Base-by-base conservation (phyloP, 768 basidiomycete genomes). In the Lentinula sp. region DNA sequence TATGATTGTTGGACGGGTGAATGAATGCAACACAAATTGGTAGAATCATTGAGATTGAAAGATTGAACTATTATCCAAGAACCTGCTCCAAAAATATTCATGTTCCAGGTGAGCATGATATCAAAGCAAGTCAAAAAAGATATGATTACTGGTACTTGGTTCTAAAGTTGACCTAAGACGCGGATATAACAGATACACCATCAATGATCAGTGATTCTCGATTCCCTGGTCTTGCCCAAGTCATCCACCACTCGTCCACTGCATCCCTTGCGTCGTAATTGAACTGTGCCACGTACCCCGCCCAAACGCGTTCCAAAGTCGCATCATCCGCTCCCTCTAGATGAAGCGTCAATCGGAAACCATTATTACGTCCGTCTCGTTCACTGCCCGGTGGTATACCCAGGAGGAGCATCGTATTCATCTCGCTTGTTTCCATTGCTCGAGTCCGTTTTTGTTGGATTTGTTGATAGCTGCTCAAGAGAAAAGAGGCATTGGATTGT, bases 331-430 rank as follows among this genome's bases (percentile, higher is more conserved):
- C 71, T 62, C 77, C 78, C 67, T 68, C 36, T 12, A 55, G 60
- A 53, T 23, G 50, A 51, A 36, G 63, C 62, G 56, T 58, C 33
- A 41, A 35, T 36, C 37, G 39, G 41, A 66, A 46, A 46, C 37
- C 66, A 62, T 51, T 32, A 58, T 84, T 80, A 32, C 83, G 73
- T 57, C 66, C 67, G 49, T 74, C 72, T 51, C 83, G 83, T 41
- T 76, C 76, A 1, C 76, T 76, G 0, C 83, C 81, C 41, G 83
- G 83, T 0, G 73, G 72, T 0, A 83, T 65, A 65, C 82, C 79
- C 66, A 82, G 81, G 56, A 78, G 76, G 54, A 72, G 63, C 61
- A 82, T 76, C 62, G 81, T 81, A 20, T 79, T 62, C 2, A 81
- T 73, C 12, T 79, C 77, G n/a, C 75, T 73, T 0, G 64, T 66